Conservation (phyloP, 179 eudicot genomes). For the Beta lomatogona region DNA sequence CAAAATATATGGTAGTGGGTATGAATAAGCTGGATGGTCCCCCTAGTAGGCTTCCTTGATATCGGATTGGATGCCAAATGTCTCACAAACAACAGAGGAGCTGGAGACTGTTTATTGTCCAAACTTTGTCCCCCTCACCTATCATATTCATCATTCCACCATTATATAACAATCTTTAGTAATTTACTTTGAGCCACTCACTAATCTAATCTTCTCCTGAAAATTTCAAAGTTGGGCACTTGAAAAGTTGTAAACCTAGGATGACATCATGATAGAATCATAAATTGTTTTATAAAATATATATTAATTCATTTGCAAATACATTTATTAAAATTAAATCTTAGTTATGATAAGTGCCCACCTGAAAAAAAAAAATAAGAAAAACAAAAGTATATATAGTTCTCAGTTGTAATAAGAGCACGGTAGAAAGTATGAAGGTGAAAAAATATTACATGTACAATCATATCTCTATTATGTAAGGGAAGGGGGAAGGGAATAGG, state of each 20-base stretch:
- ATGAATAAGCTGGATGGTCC: constrained; percentile 23
- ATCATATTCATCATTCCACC: constrained; percentile 25
- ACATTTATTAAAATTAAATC: too few species aligned
- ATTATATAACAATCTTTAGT: not conserved
- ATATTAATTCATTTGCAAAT: too few species aligned
- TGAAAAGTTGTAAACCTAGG: not conserved
- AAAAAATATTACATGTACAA: too few species aligned
- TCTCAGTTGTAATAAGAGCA: too few species aligned
- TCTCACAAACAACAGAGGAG: constrained; percentile 31
- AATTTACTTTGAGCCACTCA: not conserved
- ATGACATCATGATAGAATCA: constrained; percentile 16
- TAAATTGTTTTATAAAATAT: not conserved
- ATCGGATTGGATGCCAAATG: constrained; percentile 49
- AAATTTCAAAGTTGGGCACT: not conserved
- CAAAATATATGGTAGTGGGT: not conserved
- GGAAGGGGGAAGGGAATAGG: too few species aligned
- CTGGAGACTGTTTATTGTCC: constrained; percentile 31
- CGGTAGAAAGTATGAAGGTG: too few species aligned
- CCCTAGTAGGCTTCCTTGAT: constrained; percentile 19
- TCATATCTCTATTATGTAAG: too few species aligned
- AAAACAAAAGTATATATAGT: too few species aligned
- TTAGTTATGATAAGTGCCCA: too few species aligned
- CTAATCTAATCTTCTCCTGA: not conserved
- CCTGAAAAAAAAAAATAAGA: too few species aligned
- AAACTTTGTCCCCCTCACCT: constrained; percentile 29